These are phyloP conservation scores for Madurella mycetomatis DNA, from an alignment of 2,329 filamentous ascomycete genomes.

Conservation along the genomic window DNA sequence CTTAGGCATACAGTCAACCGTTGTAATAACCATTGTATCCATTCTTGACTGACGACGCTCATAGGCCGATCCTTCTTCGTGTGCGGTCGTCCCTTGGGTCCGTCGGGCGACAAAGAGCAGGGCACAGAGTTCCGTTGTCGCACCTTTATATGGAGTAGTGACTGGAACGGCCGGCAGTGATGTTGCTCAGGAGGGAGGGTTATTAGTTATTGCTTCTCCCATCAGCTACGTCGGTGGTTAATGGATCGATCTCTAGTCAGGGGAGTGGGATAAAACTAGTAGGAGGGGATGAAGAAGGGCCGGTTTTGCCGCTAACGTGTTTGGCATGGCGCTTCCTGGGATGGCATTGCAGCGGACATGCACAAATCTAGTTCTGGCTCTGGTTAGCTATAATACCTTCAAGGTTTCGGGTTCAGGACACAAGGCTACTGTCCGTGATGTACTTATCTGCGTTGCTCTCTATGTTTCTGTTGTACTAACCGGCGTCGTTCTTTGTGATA, in stretches of 20 bases:
- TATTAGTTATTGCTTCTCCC: background rate
- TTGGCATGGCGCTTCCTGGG: no score
- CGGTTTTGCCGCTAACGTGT: no score
- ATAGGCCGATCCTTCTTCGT: slow-evolving; percentile 60
- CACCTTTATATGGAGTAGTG: slow-evolving; percentile 72
- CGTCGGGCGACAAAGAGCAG: slow-evolving; percentile 77
- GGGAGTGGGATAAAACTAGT: no score
- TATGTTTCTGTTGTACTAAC: no score
- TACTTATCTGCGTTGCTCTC: no score
- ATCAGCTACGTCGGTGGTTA: background rate
- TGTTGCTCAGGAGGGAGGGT: background rate
- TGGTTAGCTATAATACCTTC: no score
- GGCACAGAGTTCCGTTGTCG: slow-evolving; percentile 82
- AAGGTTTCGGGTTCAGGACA: background rate
- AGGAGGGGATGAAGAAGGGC: no score
- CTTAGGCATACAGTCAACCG: background rate
- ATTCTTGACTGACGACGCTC: background rate
- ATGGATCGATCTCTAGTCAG: no score
- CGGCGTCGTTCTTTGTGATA: background rate
- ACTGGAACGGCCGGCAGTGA: slow-evolving; percentile 42
- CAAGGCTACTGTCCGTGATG: no score
- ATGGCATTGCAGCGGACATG: no score
- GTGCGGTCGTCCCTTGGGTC: slow-evolving; percentile 70
- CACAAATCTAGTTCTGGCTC: no score
- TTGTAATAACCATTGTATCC: background rate